A percentile compares a stretch with the other conserved stretches of the same genome.
Conservation (phyloP, 2,329 filamentous ascomycete genomes). For the Fusarium pseudocircinatum region DNA sequence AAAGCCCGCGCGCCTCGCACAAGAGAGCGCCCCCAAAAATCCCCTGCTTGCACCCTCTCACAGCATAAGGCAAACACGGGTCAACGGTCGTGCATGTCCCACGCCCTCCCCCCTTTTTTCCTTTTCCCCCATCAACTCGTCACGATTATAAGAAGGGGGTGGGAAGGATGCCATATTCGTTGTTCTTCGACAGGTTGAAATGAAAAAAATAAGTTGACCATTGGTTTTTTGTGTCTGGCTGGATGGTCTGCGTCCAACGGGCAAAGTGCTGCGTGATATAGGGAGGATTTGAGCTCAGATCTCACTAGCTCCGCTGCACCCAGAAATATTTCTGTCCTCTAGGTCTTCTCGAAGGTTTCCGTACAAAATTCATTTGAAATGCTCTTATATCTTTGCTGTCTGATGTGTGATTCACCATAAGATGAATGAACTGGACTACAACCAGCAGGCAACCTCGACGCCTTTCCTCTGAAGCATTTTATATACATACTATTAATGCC, state of each 20-base stretch:
- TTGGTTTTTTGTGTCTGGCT: conserved; percentile 41
- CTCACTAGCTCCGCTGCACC: conserved; percentile 42
- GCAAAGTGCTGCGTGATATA: conserved; percentile 30
- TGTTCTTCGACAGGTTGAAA: conserved; percentile 47
- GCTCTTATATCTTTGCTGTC: conserved; percentile 21
- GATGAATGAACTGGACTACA: not conserved
- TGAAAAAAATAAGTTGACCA: conserved; percentile 45
- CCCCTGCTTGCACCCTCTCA: conserved; percentile 24
- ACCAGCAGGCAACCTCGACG: not conserved
- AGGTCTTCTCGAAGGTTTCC: conserved; percentile 46
- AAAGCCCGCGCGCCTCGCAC: conserved; percentile 18
- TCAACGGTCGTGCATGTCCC: conserved; percentile 35
- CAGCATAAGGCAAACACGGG: conserved; percentile 31
- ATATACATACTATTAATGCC: too few relatives aligned
- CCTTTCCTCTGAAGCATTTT: not conserved
- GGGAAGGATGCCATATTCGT: conserved; percentile 36
- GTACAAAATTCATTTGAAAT: conserved; percentile 46
- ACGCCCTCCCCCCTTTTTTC: conserved; percentile 15
- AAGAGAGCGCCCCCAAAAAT: conserved; percentile 28
- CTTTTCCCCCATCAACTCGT: conserved; percentile 2
- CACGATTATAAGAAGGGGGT: conserved; percentile 28
- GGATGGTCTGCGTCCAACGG: conserved; percentile 27
- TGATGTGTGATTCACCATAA: not conserved
- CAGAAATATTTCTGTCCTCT: conserved; percentile 43
- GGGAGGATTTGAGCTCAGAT: conserved; percentile 36